These are phyloP conservation scores for Podochytrium sp. DNA, from an alignment of 192 early-diverging fungal species.

Conservation along the genomic window DNA sequence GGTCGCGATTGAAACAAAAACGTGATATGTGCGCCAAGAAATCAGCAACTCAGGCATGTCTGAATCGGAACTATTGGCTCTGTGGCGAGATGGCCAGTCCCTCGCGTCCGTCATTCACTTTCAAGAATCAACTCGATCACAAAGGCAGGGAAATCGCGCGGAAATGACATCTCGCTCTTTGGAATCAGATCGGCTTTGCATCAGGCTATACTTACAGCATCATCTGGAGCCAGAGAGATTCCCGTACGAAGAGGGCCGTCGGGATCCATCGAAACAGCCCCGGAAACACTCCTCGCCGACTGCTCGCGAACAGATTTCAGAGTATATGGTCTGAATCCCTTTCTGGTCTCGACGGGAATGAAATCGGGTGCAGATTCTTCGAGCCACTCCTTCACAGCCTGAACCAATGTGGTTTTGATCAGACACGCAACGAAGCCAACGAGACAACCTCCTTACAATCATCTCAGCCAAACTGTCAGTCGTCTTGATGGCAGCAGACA, in stretches of 20 bases:
- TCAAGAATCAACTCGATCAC: no score
- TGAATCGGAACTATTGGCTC: no score
- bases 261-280: conserved; percentile 47
- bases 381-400: conserved; percentile 51
- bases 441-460: not conserved
- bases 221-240: conserved; percentile 34
- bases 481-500: not conserved
- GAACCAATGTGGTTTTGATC: no score
- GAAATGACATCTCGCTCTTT: not conserved
- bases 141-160: no score
- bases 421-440: no score
- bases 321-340: conserved; percentile 41
- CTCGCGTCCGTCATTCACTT: no score
- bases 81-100: no score
- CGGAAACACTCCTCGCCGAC: not conserved
- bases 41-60: no score
- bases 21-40: no score
- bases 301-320: not conserved
- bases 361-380: conserved; percentile 43
- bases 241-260: conserved; percentile 44
- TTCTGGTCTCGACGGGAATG: conserved; percentile 34
- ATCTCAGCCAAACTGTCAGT: not conserved
- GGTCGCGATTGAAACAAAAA: no score
- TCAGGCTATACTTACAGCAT: no score
- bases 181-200: no score